These are phyloP conservation scores for Suillus occidentalis DNA, from an alignment of 768 basidiomycete species.

Conservation along the genomic window DNA sequence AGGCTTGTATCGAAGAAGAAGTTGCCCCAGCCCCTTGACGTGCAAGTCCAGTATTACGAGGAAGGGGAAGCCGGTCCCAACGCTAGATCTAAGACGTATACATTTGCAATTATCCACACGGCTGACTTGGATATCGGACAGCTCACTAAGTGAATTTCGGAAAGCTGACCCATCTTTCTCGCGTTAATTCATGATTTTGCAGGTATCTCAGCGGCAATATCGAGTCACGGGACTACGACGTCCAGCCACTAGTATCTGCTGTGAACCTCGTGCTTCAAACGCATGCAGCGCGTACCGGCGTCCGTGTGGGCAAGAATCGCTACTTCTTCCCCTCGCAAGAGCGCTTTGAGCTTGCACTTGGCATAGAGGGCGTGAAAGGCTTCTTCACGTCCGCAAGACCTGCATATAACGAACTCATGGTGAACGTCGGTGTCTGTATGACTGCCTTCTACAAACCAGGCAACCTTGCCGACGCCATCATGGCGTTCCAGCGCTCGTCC, in stretches of 20 bases:
- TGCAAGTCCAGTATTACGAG: constrained; percentile 37
- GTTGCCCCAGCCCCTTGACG: constrained; percentile 38
- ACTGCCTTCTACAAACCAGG: constrained; percentile 57
- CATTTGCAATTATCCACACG: constrained; percentile 35
- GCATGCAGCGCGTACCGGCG: constrained; percentile 42
- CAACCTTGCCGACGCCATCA: constrained; percentile 60
- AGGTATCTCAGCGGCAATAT: constrained; percentile 43
- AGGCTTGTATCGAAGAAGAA: constrained; percentile 39
- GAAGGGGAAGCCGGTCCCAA: constrained; percentile 38
- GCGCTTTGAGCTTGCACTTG: constrained; percentile 30
- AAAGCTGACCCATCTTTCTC: background rate
- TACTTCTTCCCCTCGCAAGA: constrained; percentile 46
- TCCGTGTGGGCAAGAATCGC: constrained; percentile 49
- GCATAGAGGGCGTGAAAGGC: constrained; percentile 45
- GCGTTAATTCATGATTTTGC: constrained; percentile 4
- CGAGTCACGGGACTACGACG: constrained; percentile 39
- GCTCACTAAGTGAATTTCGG: constrained; percentile 33
- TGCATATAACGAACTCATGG: constrained; percentile 46
- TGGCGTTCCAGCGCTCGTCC: constrained; percentile 45
- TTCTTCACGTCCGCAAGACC: constrained; percentile 55
- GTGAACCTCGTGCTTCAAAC: constrained; percentile 50
- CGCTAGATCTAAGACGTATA: constrained; percentile 35
- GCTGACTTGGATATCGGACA: constrained; percentile 30
- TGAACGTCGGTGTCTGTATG: constrained; percentile 56
- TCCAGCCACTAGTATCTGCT: constrained; percentile 43